These are phyloP conservation scores for Graphilbum fragrans DNA, from an alignment of 2,329 filamentous ascomycete genomes.

Conservation along the genomic window DNA sequence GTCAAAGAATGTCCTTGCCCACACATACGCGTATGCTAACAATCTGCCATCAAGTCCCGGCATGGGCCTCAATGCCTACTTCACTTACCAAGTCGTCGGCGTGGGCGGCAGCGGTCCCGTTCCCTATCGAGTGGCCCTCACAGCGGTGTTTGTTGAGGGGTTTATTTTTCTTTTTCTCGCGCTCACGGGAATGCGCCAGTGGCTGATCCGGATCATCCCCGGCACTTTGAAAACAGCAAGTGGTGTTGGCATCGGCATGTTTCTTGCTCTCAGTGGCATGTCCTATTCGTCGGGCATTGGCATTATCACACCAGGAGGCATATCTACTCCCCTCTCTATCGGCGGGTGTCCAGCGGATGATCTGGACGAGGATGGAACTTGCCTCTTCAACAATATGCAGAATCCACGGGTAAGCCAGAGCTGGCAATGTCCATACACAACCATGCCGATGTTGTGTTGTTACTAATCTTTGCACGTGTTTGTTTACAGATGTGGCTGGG, in stretches of 20 bases:
- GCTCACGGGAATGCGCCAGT: slow-evolving; percentile 58
- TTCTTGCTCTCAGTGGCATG: slow-evolving; percentile 51
- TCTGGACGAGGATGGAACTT: slow-evolving; percentile 23
- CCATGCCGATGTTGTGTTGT: not conserved
- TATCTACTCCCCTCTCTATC: slow-evolving; percentile 59
- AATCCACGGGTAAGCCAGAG: slow-evolving; percentile 4
- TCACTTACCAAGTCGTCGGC: slow-evolving; percentile 55
- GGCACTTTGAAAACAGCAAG: slow-evolving; percentile 53
- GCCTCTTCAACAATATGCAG: slow-evolving; percentile 2
- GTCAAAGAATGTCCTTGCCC: too few relatives aligned
- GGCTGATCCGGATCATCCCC: slow-evolving; percentile 55
- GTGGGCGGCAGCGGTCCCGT: slow-evolving; percentile 43
- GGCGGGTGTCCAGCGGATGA: slow-evolving; percentile 57
- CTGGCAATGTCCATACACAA: not conserved
- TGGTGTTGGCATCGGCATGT: slow-evolving; percentile 53
- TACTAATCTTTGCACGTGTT: not conserved
- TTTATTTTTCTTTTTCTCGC: slow-evolving; percentile 53
- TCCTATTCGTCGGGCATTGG: slow-evolving; percentile 78
- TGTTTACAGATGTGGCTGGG: slow-evolving; percentile 63
- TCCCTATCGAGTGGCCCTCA: slow-evolving; percentile 47
- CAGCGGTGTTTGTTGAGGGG: slow-evolving; percentile 52
- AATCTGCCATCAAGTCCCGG: slow-evolving; percentile 40
- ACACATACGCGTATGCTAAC: too few relatives aligned
- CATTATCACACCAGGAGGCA: slow-evolving; percentile 55
- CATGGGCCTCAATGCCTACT: slow-evolving; percentile 58